Base-by-base conservation (phyloP, 2,329 filamentous ascomycete species). In the Verticillium isaacii region DNA sequence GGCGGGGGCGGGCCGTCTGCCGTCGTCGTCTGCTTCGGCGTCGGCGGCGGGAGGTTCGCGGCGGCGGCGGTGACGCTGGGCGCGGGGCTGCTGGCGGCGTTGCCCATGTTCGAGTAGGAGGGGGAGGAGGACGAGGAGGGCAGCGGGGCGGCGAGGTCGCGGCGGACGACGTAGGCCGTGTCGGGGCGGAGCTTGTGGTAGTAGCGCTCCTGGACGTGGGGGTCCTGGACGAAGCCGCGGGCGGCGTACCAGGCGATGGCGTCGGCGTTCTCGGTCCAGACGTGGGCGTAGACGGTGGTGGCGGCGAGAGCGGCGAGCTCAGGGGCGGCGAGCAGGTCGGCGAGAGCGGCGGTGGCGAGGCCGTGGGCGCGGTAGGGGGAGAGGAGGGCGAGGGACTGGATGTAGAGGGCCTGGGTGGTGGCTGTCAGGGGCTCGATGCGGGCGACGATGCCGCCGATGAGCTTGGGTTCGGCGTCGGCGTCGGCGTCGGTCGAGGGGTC, bases 211-310 rank as follows among this genome's bases (percentile, higher is more conserved):
- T 88, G 71, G n/a, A 79, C 76, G 39, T 77, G 68, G 15, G 76
- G 78, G 57, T 80, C 77, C 58, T 77, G 76, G 62, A 70, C 68
- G 70, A 90, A 90, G 2, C 85, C 85, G 11, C 85, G 79, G 29
- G 78, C 77, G 36, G 76, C 68, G 73, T 90, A 90, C 87, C 87
- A 90, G 62, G 77, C 77, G 64, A 89, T 73, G 0, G 82, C 87
- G 23, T 89, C 86, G 2, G 82, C 79, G 70, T 89, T 89, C 63
- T 86, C 81, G 12, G 86, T 87, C 87, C 87, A 90, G 17, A 89
- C 87, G 71, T 90, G 87, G 5, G 87, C 87, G 66, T 85, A 89
- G 17, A 88, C 75, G 54, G 77, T 68, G 39, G 66, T 67, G 37
- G 80, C 77, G 59, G 58, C 32, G 4, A 74, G 74, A 12, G 73